Percentiles rank a stretch among this genome's conserved stretches.
phyloP scores from a whole-genome alignment of 2,329 filamentous ascomycete species.

The Shiraia sp. region DNA sequence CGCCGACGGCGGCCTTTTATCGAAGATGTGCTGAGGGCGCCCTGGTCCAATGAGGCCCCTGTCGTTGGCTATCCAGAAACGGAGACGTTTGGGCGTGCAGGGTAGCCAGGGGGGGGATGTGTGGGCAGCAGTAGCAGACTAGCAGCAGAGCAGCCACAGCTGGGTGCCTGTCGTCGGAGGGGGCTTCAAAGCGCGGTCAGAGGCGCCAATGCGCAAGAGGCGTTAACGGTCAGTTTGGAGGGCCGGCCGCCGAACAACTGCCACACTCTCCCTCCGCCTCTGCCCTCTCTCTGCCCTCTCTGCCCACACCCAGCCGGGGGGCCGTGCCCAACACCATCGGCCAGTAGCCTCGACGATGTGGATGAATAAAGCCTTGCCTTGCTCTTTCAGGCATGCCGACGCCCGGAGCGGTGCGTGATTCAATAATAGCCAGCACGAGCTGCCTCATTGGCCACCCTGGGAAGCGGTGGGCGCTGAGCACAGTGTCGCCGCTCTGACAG shows the following conservation, averaged over 20 bases:
- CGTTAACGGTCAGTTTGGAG: constrained; percentile 31
- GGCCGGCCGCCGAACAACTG: constrained; percentile 25
- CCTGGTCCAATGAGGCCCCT: constrained; percentile 17
- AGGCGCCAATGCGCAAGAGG: constrained; percentile 18
- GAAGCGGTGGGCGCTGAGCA: neutral
- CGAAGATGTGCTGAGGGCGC: constrained; percentile 11
- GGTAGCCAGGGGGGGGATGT: too few species aligned
- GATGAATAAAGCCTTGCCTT: constrained; percentile 11
- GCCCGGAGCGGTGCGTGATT: constrained; percentile 12
- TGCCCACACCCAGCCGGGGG: constrained; percentile 22
- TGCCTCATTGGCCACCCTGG: constrained; percentile 14
- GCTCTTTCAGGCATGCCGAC: constrained; percentile 15
- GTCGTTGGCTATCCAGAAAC: constrained; percentile 22
- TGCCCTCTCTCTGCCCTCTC: too few species aligned
- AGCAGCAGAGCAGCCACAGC: constrained; percentile 35
- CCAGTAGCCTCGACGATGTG: constrained; percentile 23
- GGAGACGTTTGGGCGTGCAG: constrained; percentile 37
- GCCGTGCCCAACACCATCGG: constrained; percentile 33
- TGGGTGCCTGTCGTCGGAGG: constrained; percentile 24
- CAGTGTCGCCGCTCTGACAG: constrained; percentile 5
- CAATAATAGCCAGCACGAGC: constrained; percentile 6
- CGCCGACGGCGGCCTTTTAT: constrained; percentile 17
- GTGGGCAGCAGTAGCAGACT: too few species aligned
- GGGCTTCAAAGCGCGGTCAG: constrained; percentile 4
- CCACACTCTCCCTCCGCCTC: too few species aligned